Base-by-base conservation (phyloP, 2,329 filamentous ascomycete species). In the Trichoderma endophyticum region DNA sequence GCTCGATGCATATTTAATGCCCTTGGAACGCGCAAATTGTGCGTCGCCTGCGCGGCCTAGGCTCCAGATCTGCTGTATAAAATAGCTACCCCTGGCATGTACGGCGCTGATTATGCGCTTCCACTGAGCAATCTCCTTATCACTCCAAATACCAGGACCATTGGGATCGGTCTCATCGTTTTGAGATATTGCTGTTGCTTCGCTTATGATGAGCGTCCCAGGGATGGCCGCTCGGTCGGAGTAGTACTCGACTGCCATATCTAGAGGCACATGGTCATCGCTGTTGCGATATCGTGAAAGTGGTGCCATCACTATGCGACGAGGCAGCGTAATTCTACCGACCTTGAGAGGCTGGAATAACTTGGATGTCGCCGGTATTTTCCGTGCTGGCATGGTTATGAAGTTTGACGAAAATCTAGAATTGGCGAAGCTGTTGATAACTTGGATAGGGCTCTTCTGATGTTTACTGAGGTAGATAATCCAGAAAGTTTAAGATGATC, bases 51-150 rank as follows among this genome's bases (percentile, higher is more conserved):
- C 84, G 2, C 91, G 86, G 9, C 91, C 90, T 0, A 89, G 80
- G 2, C 87, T 86, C 89, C 90, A 92, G 0, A 93, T 82, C 77
- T 93, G 91, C 39, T 86, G 81, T 80, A 85, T 92, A 73, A 92
- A 89, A 76, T 84, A 88, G 21, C 84, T 86, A 6, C 87, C 87
- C 75, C 90, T 90, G 21, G 82, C 83, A 78, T 93, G 91, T 0
- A 93, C 89, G 1, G 86, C 87, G 30, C 89, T 85, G 2, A 87
- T 89, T 57, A 92, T 48, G 43, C 43, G n/a, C 43, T 11, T 48
- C 43, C 43, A 48, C n/a, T 48, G 43, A 1, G 43, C 8, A 21
- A 48, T 48, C 18, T 48, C 43, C 43, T 48, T 21, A n/a, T 48
- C 18, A 21, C 43, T 48, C 43, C 83, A 90, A 75, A 92, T 87